Conservation (phyloP, 352 stramenopile genomes). For the Phytopythium aichiense region DNA sequence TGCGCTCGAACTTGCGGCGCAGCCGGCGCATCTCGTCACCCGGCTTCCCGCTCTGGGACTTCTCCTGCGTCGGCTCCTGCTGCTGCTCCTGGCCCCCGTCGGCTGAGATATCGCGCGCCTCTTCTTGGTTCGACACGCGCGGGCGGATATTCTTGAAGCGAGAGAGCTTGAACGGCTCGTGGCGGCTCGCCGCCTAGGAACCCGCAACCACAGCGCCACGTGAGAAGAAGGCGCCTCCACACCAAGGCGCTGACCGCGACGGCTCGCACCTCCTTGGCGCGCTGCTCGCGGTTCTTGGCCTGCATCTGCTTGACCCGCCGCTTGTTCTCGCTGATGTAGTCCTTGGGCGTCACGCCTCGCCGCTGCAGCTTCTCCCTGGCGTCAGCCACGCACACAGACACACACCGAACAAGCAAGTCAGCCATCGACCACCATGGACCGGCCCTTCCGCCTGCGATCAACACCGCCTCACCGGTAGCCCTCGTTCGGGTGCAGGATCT, state of each 20-base stretch:
- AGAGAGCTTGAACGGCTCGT: constrained; percentile 59
- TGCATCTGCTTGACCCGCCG: constrained; percentile 58
- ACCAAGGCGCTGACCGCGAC: not conserved
- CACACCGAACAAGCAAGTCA: not conserved
- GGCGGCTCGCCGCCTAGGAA: constrained; percentile 19
- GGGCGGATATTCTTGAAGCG: constrained; percentile 57
- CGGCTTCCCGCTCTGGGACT: not conserved
- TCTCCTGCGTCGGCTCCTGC: not conserved
- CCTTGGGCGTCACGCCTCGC: constrained; percentile 44
- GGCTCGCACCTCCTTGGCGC: constrained; percentile 19
- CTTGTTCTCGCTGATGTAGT: constrained; percentile 69
- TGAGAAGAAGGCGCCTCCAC: not conserved
- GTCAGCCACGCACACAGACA: too few species aligned
- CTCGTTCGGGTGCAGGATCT: constrained; percentile 58
- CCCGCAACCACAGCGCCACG: constrained; percentile 4
- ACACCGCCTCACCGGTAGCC: constrained; percentile 35
- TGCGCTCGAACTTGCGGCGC: not conserved
- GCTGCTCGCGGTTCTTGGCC: constrained; percentile 49
- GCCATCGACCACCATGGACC: not conserved
- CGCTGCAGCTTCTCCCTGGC: constrained; percentile 54
- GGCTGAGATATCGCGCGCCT: not conserved
- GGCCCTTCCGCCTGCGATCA: not conserved
- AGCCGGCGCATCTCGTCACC: constrained; percentile 8
- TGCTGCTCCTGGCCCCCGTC: constrained; percentile 3
- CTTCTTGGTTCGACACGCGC: constrained; percentile 38